Evolutionary conservation across 2,329 filamentous ascomycete genomes (phyloP).

Genomic region (Trichoderma citrinoviride): DNA sequence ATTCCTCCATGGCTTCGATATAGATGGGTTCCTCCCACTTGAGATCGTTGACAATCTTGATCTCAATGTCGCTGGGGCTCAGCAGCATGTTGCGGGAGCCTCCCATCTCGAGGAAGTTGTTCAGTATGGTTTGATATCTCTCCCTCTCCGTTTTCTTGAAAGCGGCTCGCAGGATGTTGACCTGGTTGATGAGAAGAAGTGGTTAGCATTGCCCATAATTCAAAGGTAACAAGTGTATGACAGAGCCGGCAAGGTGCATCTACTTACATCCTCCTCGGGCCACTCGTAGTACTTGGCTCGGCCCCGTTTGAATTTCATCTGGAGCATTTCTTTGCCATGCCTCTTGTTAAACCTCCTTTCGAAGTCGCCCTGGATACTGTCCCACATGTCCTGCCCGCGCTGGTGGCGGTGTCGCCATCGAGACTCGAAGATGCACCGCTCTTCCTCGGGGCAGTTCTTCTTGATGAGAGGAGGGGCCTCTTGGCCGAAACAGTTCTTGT

Average conservation of each 20-base stretch:
- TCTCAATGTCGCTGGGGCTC: conserved; percentile 49
- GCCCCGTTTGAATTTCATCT: conserved; percentile 55
- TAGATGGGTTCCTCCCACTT: conserved; percentile 41
- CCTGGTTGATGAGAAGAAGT: conserved; percentile 31
- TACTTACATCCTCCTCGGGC: conserved; percentile 50
- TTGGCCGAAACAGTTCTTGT: conserved; percentile 37
- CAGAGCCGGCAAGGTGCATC: not conserved
- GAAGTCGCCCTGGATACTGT: conserved; percentile 49
- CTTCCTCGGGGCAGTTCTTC: conserved; percentile 46
- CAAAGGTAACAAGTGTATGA: not conserved
- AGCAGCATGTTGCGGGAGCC: conserved; percentile 50
- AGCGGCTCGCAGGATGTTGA: conserved; percentile 41
- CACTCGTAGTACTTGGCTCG: conserved; percentile 50
- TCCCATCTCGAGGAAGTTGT: conserved; percentile 48
- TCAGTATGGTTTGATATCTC: conserved; percentile 43
- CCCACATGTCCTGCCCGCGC: conserved; percentile 60
- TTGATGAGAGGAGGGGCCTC: conserved; percentile 42
- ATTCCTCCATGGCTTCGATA: conserved; percentile 40
- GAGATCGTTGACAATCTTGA: conserved; percentile 47
- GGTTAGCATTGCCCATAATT: not conserved
- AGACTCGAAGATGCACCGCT: conserved; percentile 50
- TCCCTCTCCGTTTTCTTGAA: conserved; percentile 42
- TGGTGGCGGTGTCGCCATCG: conserved; percentile 44
- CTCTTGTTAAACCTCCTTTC: conserved; percentile 35
- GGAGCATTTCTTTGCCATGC: conserved; percentile 49